Evolutionary conservation across 1,284 basidiomycete species (phyloP), one percentile per base, ranked within the genome.

Genomic region (Rhizoctonia solani): DNA sequence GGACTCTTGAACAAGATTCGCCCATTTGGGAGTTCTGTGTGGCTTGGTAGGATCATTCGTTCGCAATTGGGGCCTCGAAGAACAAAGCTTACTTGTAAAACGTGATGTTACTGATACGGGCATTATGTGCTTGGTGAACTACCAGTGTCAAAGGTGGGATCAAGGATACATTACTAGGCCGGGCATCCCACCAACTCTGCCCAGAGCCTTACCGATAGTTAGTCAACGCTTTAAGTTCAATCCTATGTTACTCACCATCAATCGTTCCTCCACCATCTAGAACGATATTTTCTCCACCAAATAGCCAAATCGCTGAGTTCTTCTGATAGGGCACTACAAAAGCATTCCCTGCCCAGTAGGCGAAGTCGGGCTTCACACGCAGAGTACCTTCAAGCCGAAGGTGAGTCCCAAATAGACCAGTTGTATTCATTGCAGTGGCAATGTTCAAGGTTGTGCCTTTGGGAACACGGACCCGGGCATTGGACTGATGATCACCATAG

Each of bases 81-180:
- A 61, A 56, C 32, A 54, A 39, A 47, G 55, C 54, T 30, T 37
- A 56, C 53, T 65, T 63, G 69, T 67, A 59, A 34, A 66, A 65
- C 21, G 67, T 69, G 47, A 76, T 71, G 65, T 75, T 73, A 42
- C 86, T 78, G 4, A 88, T 77, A 0, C 81, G 68, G n/a, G 86
- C 82, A 68, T 84, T 80, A 27, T 78, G 79, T 1, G 83, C 82
- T 74, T 87, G 83, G 70, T 81, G 83, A 30, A 88, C 73, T 1
- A 85, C 87, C 29, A 87, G 75, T 16, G 81, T 83, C 59, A 88
- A 82, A 0, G 86, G 86, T 2, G 86, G 82, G 11, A 84, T 79
- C 47, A 88, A 81, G 0, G 81, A 79, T 1, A 81, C 74, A 4
- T 79, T 79, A 9, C 78, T 79, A 13, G 79, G 79, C 0, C 80